Evolutionary conservation across 1,284 basidiomycete genomes (phyloP), one percentile per base, ranked within the genome.

Genomic region (Malassezia brasiliensis): DNA sequence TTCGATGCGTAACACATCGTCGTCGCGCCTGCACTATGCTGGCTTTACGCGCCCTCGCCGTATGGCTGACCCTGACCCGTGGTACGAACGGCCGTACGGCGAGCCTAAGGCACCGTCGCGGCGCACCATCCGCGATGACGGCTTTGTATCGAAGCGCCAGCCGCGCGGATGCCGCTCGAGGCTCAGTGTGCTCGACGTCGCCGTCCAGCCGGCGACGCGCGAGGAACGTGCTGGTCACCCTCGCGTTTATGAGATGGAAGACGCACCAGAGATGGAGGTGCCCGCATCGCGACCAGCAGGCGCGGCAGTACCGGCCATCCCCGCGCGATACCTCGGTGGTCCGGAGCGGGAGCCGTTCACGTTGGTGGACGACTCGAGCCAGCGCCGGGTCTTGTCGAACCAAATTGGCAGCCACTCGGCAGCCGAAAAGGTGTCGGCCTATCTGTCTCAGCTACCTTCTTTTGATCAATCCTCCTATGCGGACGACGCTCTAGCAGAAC

Each of bases 341-440:
- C 11, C 30, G n/a, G 15, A 11, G 17, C 44, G 37, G 1, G 37
- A 39, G n/a, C 17, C 52, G n/a, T 47, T 32, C 32, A 53, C 37
- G 17, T 41, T 35, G 12, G 28, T 39, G 3, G 22, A 47, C 31
- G 25, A 35, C 10, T 20, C 22, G 10, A 19, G 34, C 17, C 42
- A 28, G 14, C 44, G 45, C 28, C 41, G 39, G 15, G 25, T 46
- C 12, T 38, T 34, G 12, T 34, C 50, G 8, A 20, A 25, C 9
- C 35, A 25, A 1, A 17, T 53, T n/a, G 51, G 51, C 25, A 11
- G 15, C 7, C 46, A 37, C 20, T 31, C 45, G 8, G 34, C 44
- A 3, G 31, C 47, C 15, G 52, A 53, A 9, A 40, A 41, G 20
- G 44, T 53, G 31, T 41, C 34, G n/a, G 36, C 45, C 19, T 53